Evolutionary conservation across 192 early-diverging fungal genomes (phyloP).

Genomic region (Coemansia asiatica): DNA sequence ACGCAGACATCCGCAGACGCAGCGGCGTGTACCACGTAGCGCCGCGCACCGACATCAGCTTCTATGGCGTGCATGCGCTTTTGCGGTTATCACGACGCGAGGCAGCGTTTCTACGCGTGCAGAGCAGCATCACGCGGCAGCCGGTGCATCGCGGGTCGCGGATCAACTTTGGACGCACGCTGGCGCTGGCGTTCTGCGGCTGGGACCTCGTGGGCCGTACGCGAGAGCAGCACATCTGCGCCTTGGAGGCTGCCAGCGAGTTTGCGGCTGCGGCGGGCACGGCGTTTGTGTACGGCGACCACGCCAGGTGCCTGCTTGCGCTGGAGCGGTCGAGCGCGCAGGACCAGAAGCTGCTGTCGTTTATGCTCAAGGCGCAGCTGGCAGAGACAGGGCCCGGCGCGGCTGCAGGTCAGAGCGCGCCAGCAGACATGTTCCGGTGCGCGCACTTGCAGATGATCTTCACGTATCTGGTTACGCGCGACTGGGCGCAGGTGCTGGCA

Average conservation of each 20-base stretch:
- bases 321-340: slow-evolving; percentile 31
- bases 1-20: slow-evolving; percentile 51
- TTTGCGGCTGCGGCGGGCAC: slow-evolving; percentile 85
- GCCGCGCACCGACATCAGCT: slow-evolving; percentile 14
- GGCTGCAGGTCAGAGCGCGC: slow-evolving; percentile 24
- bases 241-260: slow-evolving; percentile 64
- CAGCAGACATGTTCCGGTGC: slow-evolving; percentile 40
- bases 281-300: slow-evolving; percentile 81
- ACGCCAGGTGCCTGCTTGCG: slow-evolving; percentile 72
- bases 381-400: slow-evolving; percentile 60
- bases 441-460: slow-evolving; percentile 90
- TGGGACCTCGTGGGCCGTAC: slow-evolving; percentile 54
- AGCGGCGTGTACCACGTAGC: slow-evolving; percentile 56
- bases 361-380: slow-evolving; percentile 50
- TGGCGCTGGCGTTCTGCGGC: slow-evolving; percentile 59
- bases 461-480: slow-evolving; percentile 74
- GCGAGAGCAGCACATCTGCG: slow-evolving; percentile 50
- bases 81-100: slow-evolving; percentile 40
- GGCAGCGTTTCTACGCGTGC: slow-evolving; percentile 46
- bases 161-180: slow-evolving; percentile 39
- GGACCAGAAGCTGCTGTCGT: slow-evolving; percentile 79
- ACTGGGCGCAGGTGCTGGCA: slow-evolving; percentile 77
- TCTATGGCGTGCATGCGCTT: slow-evolving; percentile 53
- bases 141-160: slow-evolving; percentile 11
- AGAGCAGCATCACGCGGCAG: slow-evolving; percentile 6